Conservation (phyloP, 768 basidiomycete genomes). For the Hortiboletus campestris region DNA sequence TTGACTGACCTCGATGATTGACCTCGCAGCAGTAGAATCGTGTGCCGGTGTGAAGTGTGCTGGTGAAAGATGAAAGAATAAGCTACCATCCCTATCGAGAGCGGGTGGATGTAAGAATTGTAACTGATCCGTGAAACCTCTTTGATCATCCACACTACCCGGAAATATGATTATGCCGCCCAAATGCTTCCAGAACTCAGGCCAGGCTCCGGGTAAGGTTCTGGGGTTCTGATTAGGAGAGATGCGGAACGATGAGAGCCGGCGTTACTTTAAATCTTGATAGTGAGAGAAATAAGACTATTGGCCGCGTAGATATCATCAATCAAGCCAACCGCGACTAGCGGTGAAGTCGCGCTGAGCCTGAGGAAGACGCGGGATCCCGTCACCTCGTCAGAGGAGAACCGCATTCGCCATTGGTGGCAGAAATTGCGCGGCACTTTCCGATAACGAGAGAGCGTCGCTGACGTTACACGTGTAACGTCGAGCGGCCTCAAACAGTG, state of each 20-base stretch:
- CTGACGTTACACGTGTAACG: constrained; percentile 32
- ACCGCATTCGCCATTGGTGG: constrained; percentile 3
- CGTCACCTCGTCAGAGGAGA: neutral
- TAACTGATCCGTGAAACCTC: neutral
- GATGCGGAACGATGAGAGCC: constrained; percentile 7
- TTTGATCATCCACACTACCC: neutral
- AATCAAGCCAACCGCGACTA: neutral
- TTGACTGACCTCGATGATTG: neutral
- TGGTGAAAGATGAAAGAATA: neutral
- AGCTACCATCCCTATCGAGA: neutral
- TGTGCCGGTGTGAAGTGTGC: neutral
- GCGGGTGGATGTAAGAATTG: neutral
- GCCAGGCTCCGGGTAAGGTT: neutral
- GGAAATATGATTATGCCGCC: neutral
- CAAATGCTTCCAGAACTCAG: neutral
- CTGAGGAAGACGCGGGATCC: neutral
- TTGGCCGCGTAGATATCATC: neutral
- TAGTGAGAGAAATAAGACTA: constrained; percentile 4
- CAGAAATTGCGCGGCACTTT: neutral
- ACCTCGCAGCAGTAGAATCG: neutral
- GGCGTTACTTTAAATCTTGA: constrained; percentile 5
- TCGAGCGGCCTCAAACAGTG: constrained; percentile 15
- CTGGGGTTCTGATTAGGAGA: constrained; percentile 6
- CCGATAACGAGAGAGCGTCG: constrained; percentile 2
- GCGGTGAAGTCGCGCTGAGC: neutral